Base-by-base conservation (phyloP, 768 basidiomycete species). In the Podaxis pistillaris region DNA sequence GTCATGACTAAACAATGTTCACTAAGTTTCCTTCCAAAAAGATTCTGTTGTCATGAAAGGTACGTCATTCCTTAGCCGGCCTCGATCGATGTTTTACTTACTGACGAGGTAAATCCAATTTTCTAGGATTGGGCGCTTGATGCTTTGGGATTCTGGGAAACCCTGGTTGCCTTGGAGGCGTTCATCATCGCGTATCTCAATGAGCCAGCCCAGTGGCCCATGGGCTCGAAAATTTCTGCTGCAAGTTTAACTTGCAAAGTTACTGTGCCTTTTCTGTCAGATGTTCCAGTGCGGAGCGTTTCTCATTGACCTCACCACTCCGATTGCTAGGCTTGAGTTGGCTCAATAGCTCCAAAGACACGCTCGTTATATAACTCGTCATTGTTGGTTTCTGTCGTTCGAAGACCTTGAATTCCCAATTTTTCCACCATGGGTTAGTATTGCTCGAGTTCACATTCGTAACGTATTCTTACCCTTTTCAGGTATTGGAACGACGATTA, bases 51-150 rank as follows among this genome's bases (percentile, higher is more conserved):
- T 17, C 11, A 37, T 19, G 30, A n/a, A 12, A 17, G 19, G 33
- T 60, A 51, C 49, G 58, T 60, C 58, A 60, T 60, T 17, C 49
- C 47, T 57, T 51, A 37, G 4, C n/a, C 40, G 30, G 37, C 51
- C 9, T 22, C 59, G 59, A 60, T 60, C 51, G 33, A 44, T 54
- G 59, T 60, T 60, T 60, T 60, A 60, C 38, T 15, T 30, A 9
- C 22, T 2, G 50, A 52, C 15, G 24, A 57, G 24, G 40, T 22
- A 9, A 13, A 58, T 26, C 41, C 26, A 24, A 13, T 28, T 8
- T 13, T n/a, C n/a, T 46, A 44, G 5, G 19, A 41, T 15, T 57
- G 13, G 24, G 24, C 19, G 2, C 4, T n/a, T 17, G 44, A 7
- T n/a, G 17, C 7, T 46, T 46, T 17, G n/a, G 44, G n/a, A 15